Percentiles rank a stretch among this genome's conserved stretches.
Evolutionary conservation across 2,329 filamentous ascomycete genomes (phyloP).

Genomic region (Fusarium luffae): DNA sequence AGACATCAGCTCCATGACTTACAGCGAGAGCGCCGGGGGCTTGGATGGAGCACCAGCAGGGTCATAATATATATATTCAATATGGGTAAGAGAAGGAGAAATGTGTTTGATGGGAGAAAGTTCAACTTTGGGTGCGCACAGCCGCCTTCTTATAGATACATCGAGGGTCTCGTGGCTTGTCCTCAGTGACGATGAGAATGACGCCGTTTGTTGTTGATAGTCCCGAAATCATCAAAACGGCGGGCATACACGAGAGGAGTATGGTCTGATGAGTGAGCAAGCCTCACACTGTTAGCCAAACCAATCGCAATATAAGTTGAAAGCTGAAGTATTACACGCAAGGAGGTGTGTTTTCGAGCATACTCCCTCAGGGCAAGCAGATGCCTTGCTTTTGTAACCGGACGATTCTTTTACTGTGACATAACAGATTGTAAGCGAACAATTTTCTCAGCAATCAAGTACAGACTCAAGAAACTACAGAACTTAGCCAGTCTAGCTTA

Average conservation of each 20-base stretch:
- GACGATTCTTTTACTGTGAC: fast-evolving
- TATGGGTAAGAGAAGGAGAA: neutral
- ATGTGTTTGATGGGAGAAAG: neutral
- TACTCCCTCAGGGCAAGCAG: neutral
- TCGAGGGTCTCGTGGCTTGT: neutral
- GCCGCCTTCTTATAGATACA: neutral
- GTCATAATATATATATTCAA: neutral
- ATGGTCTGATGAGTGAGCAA: neutral
- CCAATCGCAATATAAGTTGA: neutral
- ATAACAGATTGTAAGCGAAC: neutral
- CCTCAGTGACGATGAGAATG: neutral
- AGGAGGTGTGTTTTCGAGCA: neutral
- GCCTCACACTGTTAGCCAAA: neutral
- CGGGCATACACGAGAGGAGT: neutral
- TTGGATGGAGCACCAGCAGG: neutral
- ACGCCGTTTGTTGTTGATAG: neutral
- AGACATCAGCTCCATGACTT: neutral
- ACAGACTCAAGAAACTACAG: too few relatives aligned
- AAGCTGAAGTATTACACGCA: neutral
- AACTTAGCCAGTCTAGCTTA: neutral
- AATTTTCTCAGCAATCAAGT: neutral
- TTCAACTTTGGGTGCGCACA: fast-evolving
- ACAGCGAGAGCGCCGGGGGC: neutral
- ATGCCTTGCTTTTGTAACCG: neutral
- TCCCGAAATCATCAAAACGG: neutral